phyloP scores from a whole-genome alignment of 2,329 filamentous ascomycete species.

The Penicillium psychrosexuale region DNA sequence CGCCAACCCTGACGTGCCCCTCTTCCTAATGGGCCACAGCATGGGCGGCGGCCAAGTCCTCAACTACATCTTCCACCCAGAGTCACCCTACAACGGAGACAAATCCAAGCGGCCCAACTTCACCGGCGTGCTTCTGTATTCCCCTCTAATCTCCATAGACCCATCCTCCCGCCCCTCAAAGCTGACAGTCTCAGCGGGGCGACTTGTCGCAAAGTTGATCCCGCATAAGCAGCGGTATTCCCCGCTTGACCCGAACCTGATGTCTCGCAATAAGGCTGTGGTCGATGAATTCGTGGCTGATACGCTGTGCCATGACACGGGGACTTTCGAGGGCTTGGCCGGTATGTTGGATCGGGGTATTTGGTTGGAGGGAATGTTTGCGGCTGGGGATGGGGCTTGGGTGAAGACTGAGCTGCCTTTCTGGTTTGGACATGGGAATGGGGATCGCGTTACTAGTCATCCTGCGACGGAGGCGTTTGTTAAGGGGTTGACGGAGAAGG shows the following conservation, averaged over 20 bases:
- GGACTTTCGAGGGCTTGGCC: slow-evolving; percentile 76
- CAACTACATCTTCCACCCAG: slow-evolving; percentile 50
- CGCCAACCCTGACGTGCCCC: slow-evolving; percentile 40
- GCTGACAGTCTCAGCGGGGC: slow-evolving; percentile 63
- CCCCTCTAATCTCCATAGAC: slow-evolving; percentile 75
- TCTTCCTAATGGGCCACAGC: slow-evolving; percentile 86
- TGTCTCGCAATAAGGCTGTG: slow-evolving; percentile 66
- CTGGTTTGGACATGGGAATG: slow-evolving; percentile 73
- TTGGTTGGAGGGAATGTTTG: slow-evolving; percentile 53
- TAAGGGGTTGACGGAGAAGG: slow-evolving; percentile 61
- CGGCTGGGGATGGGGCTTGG: slow-evolving; percentile 19
- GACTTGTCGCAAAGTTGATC: slow-evolving; percentile 64
- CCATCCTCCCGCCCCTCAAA: slow-evolving; percentile 61
- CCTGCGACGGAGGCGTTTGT: slow-evolving; percentile 63
- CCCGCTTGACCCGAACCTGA: slow-evolving; percentile 59
- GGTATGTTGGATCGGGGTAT: slow-evolving; percentile 72
- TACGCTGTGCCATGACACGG: slow-evolving; percentile 72
- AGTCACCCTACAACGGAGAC: slow-evolving; percentile 34
- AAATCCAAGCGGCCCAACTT: slow-evolving; percentile 57
- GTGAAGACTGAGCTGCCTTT: slow-evolving; percentile 54
- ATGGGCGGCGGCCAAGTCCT: slow-evolving; percentile 84
- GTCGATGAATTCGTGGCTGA: slow-evolving; percentile 63
- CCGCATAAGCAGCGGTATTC: slow-evolving; percentile 67
- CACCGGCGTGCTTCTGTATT: slow-evolving; percentile 70
- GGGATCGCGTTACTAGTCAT: slow-evolving; percentile 66